phyloP scores from a whole-genome alignment of 2,329 filamentous ascomycete genomes.

The Aaosphaeria pasadenensis region DNA sequence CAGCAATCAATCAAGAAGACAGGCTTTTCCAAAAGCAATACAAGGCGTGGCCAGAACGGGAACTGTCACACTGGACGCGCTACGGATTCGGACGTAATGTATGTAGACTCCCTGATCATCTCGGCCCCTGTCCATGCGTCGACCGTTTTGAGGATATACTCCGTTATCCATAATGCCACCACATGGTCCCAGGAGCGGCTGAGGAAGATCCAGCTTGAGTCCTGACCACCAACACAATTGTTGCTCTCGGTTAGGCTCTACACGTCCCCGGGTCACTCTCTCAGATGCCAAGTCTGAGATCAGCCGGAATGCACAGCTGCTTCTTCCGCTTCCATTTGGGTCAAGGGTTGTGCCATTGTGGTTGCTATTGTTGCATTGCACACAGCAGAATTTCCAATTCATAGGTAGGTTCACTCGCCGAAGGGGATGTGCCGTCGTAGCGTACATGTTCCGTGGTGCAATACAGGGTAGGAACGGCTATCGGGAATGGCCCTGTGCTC shows the following conservation, averaged over 20 bases:
- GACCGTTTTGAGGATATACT: slow-evolving; percentile 29
- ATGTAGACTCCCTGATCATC: background rate
- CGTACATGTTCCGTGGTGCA: too few relatives aligned
- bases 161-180: slow-evolving; percentile 27
- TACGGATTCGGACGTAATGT: background rate
- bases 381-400: slow-evolving; percentile 5
- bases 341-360: background rate
- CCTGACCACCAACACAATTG: slow-evolving; percentile 21
- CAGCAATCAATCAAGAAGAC: background rate
- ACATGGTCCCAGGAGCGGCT: slow-evolving; percentile 27
- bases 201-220: slow-evolving; percentile 33
- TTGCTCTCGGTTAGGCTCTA: slow-evolving; percentile 26
- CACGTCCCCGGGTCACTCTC: slow-evolving; percentile 14
- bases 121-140: slow-evolving; percentile 21
- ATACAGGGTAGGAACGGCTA: background rate
- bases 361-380: slow-evolving; percentile 4
- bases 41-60: slow-evolving; percentile 8
- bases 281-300: slow-evolving; percentile 32
- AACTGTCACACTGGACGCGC: slow-evolving; percentile 2
- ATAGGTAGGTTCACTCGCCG: slow-evolving; percentile 9
- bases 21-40: slow-evolving; percentile 5
- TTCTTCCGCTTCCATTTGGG: slow-evolving; percentile 3
- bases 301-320: slow-evolving; percentile 22
- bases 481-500: background rate
- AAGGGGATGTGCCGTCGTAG: slow-evolving; percentile 17